Conservation (phyloP, 2,329 filamentous ascomycete species). For the Metarhizium guizhouense region DNA sequence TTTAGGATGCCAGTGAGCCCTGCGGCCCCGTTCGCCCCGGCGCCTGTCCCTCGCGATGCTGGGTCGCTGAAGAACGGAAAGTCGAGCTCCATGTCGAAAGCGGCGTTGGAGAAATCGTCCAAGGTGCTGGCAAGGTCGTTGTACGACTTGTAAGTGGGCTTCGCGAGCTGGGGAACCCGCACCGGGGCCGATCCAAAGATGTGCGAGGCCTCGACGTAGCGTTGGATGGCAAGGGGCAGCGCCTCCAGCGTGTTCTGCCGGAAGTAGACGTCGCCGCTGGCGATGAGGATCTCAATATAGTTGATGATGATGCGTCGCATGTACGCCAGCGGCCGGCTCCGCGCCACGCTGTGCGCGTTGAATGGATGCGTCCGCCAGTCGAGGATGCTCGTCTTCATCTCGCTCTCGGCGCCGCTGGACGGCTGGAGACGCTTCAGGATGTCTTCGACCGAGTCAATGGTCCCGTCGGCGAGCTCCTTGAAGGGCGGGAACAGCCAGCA, state of each 20-base stretch:
- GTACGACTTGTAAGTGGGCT: background rate
- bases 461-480: background rate
- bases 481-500: background rate
- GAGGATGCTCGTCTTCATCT: background rate
- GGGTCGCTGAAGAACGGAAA: background rate
- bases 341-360: background rate
- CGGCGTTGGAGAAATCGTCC: background rate
- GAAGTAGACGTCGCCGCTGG: constrained; percentile 8
- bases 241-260: constrained; percentile 6
- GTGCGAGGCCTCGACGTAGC: constrained; percentile 7
- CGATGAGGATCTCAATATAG: background rate
- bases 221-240: constrained; percentile 7
- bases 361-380: background rate
- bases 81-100: background rate
- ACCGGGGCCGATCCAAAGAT: constrained; percentile 5
- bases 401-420: background rate
- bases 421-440: background rate
- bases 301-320: background rate
- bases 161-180: constrained; percentile 2
- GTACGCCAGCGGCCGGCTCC: background rate
- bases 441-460: background rate
- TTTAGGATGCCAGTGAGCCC: background rate
- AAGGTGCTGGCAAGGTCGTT: background rate
- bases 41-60: background rate
- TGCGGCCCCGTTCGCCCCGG: background rate